phyloP scores from a whole-genome alignment of 148 eudicot species.

The Chenopodium quinoa region DNA sequence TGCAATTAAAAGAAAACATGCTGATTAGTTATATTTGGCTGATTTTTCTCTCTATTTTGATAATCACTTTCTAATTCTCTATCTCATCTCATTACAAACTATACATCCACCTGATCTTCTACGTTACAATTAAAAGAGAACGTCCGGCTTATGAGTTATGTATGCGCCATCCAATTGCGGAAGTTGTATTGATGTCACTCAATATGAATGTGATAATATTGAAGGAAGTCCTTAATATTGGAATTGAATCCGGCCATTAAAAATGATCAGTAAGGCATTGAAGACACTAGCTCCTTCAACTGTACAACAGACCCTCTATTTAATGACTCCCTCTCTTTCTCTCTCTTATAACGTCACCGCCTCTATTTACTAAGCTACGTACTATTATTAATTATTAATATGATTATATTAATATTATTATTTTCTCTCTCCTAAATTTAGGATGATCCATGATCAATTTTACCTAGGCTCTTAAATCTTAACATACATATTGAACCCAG shows the following conservation, averaged over 20 bases:
- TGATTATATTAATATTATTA: background rate
- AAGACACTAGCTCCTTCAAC: slow-evolving; percentile 45
- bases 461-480: background rate
- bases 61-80: too few relatives aligned
- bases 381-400: too few relatives aligned
- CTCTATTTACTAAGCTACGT: slow-evolving; percentile 21
- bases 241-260: slow-evolving; percentile 18
- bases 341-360: slow-evolving; percentile 34
- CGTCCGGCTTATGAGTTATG: too few relatives aligned
- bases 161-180: slow-evolving; percentile 38
- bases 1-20: too few relatives aligned
- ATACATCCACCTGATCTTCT: too few relatives aligned
- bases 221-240: background rate
- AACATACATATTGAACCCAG: background rate
- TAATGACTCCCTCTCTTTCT: slow-evolving; percentile 26
- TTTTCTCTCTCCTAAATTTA: slow-evolving; percentile 12
- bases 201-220: slow-evolving; percentile 1
- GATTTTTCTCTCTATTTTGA: too few relatives aligned
- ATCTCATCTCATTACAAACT: too few relatives aligned
- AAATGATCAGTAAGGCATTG: slow-evolving; percentile 35
- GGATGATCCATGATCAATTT: slow-evolving; percentile 13
- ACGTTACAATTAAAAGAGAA: too few relatives aligned
- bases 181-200: slow-evolving; percentile 29
- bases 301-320: slow-evolving; percentile 40
- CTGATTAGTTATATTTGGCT: too few relatives aligned